Conservation (phyloP, 345 rosid genomes). For the Barbarea vulgaris region DNA sequence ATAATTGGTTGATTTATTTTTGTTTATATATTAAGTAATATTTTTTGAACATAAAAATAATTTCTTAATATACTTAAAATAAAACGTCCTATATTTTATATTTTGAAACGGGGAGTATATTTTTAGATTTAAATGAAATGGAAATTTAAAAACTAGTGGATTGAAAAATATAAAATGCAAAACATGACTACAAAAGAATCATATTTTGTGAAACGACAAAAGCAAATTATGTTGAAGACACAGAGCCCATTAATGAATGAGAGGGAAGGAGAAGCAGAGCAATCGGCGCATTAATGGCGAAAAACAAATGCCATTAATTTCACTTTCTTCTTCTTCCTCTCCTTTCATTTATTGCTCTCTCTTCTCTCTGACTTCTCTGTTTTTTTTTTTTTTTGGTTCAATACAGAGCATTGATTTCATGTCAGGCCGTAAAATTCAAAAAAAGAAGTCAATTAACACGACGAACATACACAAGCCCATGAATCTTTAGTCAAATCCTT, state of each 20-base stretch:
- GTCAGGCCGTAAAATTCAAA: conserved; percentile 39
- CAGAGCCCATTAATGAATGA: conserved; percentile 39
- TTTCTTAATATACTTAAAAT: no score
- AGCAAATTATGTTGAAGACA: not conserved
- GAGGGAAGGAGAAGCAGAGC: conserved; percentile 42
- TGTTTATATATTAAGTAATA: no score
- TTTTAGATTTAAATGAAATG: no score
- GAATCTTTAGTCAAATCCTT: not conserved
- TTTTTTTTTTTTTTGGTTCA: conserved; percentile 32
- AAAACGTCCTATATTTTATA: no score
- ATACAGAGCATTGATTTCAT: conserved; percentile 42
- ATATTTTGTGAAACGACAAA: not conserved
- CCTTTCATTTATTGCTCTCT: conserved; percentile 46
- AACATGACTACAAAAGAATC: not conserved
- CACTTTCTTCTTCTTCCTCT: conserved; percentile 46
- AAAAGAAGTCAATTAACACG: conserved; percentile 39
- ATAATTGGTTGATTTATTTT: no score
- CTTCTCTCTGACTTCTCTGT: conserved; percentile 33
- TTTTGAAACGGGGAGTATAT: no score
- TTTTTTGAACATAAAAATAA: no score
- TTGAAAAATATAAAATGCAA: no score
- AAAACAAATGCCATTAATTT: conserved; percentile 51
- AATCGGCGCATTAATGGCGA: conserved; percentile 61
- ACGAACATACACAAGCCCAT: conserved; percentile 37
- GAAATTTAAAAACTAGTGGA: no score